Conservation (phyloP, 2,329 filamentous ascomycete genomes). For the Nemania diffusa region DNA sequence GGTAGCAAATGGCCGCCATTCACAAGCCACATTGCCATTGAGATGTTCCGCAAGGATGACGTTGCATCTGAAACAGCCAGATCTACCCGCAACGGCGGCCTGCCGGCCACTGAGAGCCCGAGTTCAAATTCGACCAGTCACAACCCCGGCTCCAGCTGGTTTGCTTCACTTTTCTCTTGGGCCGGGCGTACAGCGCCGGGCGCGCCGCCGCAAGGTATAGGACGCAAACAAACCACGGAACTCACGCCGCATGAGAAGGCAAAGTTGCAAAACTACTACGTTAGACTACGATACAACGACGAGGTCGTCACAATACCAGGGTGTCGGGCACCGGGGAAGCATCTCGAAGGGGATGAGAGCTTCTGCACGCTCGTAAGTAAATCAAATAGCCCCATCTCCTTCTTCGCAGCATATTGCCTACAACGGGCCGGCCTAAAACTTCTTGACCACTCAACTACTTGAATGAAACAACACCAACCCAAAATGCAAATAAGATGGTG, state of each 20-base stretch:
- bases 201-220: slow-evolving; percentile 60
- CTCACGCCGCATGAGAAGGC: slow-evolving; percentile 68
- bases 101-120: slow-evolving; percentile 23
- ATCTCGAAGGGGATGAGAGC: slow-evolving; percentile 84
- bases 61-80: slow-evolving; percentile 15
- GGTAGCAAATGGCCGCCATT: slow-evolving; percentile 86
- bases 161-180: slow-evolving; percentile 49
- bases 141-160: slow-evolving; percentile 44
- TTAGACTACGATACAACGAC: slow-evolving; percentile 93
- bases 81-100: neutral
- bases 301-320: slow-evolving; percentile 82
- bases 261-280: slow-evolving; percentile 80
- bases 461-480: neutral
- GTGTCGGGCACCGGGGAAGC: slow-evolving; percentile 79
- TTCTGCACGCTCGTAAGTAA: slow-evolving; percentile 85
- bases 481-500: neutral
- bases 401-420: neutral
- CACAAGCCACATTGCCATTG: slow-evolving; percentile 89
- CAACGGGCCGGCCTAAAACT: neutral
- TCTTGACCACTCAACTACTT: no score
- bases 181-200: slow-evolving; percentile 42
- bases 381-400: neutral
- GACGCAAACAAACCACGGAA: slow-evolving; percentile 66
- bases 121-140: slow-evolving; percentile 14
- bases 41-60: slow-evolving; percentile 76